phyloP scores from a whole-genome alignment of 257 asterid genomes.

The Scutellaria baicalensis region DNA sequence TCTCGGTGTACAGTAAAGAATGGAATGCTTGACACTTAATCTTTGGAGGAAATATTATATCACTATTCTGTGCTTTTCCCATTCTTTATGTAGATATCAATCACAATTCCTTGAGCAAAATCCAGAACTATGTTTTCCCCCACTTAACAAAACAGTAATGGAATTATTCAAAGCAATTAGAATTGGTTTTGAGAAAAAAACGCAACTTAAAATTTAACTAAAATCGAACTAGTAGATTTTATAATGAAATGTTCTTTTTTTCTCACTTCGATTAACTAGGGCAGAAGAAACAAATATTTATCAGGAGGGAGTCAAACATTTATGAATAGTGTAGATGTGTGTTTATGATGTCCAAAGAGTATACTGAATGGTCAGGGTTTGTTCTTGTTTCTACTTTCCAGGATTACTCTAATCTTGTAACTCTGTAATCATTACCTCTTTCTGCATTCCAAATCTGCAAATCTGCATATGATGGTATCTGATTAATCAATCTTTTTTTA shows the following conservation, averaged over 20 bases:
- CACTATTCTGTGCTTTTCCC: not conserved
- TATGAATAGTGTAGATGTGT: not conserved
- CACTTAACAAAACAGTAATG: not conserved
- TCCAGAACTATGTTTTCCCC: not conserved
- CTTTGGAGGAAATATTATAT: not conserved
- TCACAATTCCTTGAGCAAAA: not conserved
- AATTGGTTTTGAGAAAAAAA: not conserved
- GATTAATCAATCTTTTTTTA: not conserved
- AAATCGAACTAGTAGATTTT: not conserved
- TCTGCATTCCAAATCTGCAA: not conserved
- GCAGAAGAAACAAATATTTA: not conserved
- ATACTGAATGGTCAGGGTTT: not conserved
- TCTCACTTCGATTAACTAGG: not conserved
- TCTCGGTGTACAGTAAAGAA: not conserved
- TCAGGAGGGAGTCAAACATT: not conserved
- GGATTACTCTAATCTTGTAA: not conserved
- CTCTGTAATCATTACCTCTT: not conserved
- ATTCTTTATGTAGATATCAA: not conserved
- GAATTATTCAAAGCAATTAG: not conserved
- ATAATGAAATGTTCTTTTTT: not conserved
- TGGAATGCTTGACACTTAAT: not conserved
- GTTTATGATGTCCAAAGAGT: not conserved
- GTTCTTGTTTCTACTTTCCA: not conserved
- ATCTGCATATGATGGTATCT: not conserved
- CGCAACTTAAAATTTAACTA: not conserved